phyloP scores from a whole-genome alignment of 148 eudicot genomes.

The Chenopodium suecicum region DNA sequence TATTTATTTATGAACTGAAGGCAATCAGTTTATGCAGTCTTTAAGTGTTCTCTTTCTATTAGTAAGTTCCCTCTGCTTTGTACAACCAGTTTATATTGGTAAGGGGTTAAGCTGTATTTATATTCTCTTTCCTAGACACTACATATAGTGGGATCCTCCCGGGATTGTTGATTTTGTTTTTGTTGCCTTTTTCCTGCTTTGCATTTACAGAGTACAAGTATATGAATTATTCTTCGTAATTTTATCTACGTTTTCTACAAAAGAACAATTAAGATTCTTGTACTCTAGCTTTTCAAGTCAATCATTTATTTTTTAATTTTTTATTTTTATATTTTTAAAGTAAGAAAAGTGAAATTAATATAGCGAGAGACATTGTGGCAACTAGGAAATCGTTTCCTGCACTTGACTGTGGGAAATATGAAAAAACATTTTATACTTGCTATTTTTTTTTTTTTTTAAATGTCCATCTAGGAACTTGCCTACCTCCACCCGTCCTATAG shows the following conservation, averaged over 20 bases:
- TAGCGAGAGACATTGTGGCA: background rate
- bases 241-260: background rate
- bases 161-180: background rate
- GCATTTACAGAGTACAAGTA: background rate
- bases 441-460: background rate
- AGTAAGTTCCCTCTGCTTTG: background rate
- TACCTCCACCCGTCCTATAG: background rate
- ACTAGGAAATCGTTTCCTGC: background rate
- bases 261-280: background rate
- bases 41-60: background rate
- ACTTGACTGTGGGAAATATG: background rate
- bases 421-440: background rate
- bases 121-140: background rate
- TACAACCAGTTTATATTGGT: background rate
- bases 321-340: background rate
- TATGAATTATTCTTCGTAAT: background rate
- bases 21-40: background rate
- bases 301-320: background rate
- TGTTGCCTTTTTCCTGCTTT: background rate
- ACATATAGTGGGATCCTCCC: background rate
- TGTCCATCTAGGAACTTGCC: background rate
- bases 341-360: background rate
- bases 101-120: background rate
- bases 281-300: background rate
- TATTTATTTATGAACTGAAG: background rate